Evolutionary conservation across 805 yeast species (phyloP).

Genomic region (Ogataea allantospora): DNA sequence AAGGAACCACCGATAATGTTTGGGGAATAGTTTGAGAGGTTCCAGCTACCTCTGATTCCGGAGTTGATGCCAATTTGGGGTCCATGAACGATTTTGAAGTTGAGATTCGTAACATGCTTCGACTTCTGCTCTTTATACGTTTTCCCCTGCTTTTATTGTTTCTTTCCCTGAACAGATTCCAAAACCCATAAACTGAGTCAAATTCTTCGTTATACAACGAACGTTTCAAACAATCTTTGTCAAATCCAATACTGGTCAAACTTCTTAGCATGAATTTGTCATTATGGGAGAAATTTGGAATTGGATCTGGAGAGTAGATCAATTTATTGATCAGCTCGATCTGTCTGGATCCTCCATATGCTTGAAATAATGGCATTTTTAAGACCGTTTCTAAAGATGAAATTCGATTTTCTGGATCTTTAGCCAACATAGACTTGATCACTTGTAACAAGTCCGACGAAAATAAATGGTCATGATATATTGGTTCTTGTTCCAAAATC

Average conservation of each 20-base stretch:
- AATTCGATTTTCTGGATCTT: slow-evolving; percentile 67
- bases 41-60: not conserved
- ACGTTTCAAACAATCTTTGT: slow-evolving; percentile 55
- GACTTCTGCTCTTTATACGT: slow-evolving; percentile 24
- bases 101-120: slow-evolving; percentile 32
- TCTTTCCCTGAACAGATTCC: slow-evolving; percentile 61
- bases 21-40: not conserved
- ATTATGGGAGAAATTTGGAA: slow-evolving; percentile 39
- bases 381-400: slow-evolving; percentile 48
- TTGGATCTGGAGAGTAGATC: slow-evolving; percentile 34
- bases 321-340: slow-evolving; percentile 39
- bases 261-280: slow-evolving; percentile 63
- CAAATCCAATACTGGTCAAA: slow-evolving; percentile 60
- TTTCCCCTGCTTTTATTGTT: slow-evolving; percentile 36
- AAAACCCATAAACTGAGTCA: slow-evolving; percentile 72
- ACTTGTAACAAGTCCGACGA: slow-evolving; percentile 52
- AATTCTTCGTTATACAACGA: slow-evolving; percentile 59
- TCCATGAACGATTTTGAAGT: slow-evolving; percentile 28
- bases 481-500: slow-evolving; percentile 67
- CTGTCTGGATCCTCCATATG: slow-evolving; percentile 41
- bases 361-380: slow-evolving; percentile 47
- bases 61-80: slow-evolving; percentile 8
- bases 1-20: not conserved
- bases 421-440: slow-evolving; percentile 53
- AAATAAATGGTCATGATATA: slow-evolving; percentile 37